Evolutionary conservation across 805 yeast genomes (phyloP).

Genomic region (Lipomyces yamadae): DNA sequence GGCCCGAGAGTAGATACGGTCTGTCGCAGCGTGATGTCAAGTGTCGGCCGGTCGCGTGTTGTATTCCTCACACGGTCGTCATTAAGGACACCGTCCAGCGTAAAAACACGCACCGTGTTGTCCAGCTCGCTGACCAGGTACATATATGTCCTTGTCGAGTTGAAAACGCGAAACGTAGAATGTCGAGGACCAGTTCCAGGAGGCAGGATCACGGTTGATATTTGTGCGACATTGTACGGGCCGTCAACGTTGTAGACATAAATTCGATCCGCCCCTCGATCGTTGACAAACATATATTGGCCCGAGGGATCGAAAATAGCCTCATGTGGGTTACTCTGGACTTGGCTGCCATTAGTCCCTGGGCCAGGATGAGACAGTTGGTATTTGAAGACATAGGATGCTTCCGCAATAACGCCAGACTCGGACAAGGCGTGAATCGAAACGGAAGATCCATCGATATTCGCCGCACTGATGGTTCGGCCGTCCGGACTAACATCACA

Average conservation of each 20-base stretch:
- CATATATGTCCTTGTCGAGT: neutral
- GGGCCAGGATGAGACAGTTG: neutral
- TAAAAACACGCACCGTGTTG: neutral
- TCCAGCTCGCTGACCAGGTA: neutral
- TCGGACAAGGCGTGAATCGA: neutral
- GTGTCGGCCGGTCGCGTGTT: neutral
- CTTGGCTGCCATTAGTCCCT: neutral
- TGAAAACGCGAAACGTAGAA: neutral
- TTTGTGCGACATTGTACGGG: neutral
- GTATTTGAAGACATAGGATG: neutral
- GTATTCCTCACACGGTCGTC: neutral
- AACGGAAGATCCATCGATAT: neutral
- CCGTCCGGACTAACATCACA: neutral
- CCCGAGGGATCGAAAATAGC: conserved; percentile 1
- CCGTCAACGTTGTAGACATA: neutral
- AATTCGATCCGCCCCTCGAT: neutral
- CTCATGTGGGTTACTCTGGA: conserved; percentile 1
- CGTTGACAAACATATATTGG: neutral
- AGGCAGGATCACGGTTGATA: neutral
- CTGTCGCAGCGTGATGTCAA: neutral
- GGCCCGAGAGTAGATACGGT: neutral
- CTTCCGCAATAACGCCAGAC: neutral
- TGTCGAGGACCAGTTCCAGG: neutral
- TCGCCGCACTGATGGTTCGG: neutral
- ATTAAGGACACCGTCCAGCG: neutral